phyloP scores from a whole-genome alignment of 768 basidiomycete species.

The Mrakia frigida region DNA sequence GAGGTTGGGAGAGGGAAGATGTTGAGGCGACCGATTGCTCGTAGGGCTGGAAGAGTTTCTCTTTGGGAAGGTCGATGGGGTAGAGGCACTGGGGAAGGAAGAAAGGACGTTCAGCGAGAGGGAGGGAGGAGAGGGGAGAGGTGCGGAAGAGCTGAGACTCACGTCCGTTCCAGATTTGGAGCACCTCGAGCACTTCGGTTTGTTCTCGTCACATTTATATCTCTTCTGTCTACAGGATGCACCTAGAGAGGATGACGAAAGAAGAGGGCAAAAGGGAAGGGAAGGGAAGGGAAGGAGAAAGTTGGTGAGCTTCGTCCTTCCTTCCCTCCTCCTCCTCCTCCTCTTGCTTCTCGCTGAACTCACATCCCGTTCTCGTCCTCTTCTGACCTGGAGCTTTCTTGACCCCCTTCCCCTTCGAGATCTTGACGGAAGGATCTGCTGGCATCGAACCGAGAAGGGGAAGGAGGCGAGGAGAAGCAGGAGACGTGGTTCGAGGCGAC shows the following conservation, averaged over 20 bases:
- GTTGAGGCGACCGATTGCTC: background rate
- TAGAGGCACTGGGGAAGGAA: background rate
- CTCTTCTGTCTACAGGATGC: background rate
- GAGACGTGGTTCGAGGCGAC: no score
- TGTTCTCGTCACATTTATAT: background rate
- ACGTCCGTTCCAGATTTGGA: background rate
- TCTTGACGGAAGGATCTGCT: background rate
- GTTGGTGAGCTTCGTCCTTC: background rate
- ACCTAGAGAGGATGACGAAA: background rate
- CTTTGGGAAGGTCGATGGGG: background rate
- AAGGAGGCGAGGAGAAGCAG: no score
- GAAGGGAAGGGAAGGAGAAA: background rate
- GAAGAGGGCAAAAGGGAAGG: background rate
- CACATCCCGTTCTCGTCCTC: background rate
- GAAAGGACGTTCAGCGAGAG: background rate
- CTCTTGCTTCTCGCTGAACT: background rate
- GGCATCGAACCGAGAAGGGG: background rate
- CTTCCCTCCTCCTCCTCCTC: background rate
- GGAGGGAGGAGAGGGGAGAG: background rate
- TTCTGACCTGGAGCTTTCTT: conserved; percentile 5
- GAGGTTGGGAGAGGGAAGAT: background rate
- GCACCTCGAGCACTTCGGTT: background rate
- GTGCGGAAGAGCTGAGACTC: background rate
- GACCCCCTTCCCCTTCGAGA: background rate
- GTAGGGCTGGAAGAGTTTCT: conserved; percentile 1